A percentile compares a stretch with the other conserved stretches of the same genome.
These are phyloP conservation scores for Cardamine resedifolia DNA, from an alignment of 345 rosid genomes.

Conservation along the genomic window DNA sequence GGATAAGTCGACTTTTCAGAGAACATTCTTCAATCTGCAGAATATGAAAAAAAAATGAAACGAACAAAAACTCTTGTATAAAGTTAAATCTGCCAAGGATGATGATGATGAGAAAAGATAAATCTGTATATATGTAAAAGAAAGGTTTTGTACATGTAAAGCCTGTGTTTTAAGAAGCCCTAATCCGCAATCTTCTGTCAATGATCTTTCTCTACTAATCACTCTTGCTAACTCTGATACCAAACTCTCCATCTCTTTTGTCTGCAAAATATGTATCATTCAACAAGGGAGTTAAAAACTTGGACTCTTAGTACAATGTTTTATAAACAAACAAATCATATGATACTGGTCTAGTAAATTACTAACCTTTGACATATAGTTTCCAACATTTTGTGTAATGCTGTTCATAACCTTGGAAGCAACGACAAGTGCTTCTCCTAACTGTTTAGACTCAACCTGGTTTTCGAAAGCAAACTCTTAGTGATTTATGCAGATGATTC, in stretches of 20 bases:
- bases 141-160: conserved; percentile 44
- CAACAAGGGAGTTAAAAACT: background rate
- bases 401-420: conserved; percentile 53
- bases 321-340: background rate
- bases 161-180: conserved; percentile 41
- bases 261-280: conserved; percentile 45
- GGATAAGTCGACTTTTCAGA: conserved; percentile 58
- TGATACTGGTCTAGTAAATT: background rate
- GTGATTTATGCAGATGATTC: background rate
- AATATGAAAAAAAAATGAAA: background rate
- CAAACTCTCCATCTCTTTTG: conserved; percentile 54
- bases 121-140: background rate
- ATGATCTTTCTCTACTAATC: conserved; percentile 51
- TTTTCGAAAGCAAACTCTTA: background rate
- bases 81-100: no score
- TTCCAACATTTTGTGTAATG: conserved; percentile 42
- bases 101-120: background rate
- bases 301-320: background rate
- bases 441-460: conserved; percentile 55
- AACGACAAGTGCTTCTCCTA: conserved; percentile 54
- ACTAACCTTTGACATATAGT: conserved; percentile 51
- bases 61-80: background rate
- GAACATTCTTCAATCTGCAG: conserved; percentile 65
- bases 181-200: conserved; percentile 57
- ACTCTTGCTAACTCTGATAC: conserved; percentile 64